Evolutionary conservation across 2,329 filamentous ascomycete species (phyloP).

Genomic region (Fusarium subglutinans): DNA sequence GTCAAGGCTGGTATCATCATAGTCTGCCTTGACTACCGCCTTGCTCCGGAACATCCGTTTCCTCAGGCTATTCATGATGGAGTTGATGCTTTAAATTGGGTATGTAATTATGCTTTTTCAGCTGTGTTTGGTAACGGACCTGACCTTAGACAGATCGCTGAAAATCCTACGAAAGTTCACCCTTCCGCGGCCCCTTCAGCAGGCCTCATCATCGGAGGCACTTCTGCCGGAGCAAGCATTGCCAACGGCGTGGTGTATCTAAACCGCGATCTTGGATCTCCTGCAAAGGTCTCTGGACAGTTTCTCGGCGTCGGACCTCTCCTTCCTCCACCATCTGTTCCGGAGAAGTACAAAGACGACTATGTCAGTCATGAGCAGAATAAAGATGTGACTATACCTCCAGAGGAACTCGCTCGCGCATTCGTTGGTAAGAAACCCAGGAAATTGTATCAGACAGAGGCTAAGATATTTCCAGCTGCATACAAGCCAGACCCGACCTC

Average conservation of each 20-base stretch:
- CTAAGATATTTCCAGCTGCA: not conserved
- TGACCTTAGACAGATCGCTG: not conserved
- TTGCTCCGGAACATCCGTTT: not conserved
- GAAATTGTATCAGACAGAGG: rapidly evolving
- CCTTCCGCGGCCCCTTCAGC: not conserved
- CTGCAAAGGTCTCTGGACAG: not conserved
- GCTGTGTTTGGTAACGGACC: not conserved
- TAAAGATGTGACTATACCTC: not conserved
- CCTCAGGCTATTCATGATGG: not conserved
- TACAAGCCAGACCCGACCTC: not conserved
- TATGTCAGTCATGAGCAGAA: not conserved
- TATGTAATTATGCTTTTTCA: rapidly evolving
- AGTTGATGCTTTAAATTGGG: not conserved
- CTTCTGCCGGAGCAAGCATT: not conserved
- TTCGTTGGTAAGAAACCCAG: not conserved
- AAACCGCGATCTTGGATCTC: not conserved
- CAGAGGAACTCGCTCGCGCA: not conserved
- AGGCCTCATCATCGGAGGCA: not conserved
- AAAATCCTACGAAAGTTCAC: not conserved
- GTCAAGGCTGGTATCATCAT: not conserved
- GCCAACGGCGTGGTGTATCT: not conserved
- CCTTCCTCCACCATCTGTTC: not conserved
- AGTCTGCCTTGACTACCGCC: not conserved
- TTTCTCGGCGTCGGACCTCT: not conserved
- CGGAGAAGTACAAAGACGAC: not conserved